Conservation (phyloP, 2,329 filamentous ascomycete genomes). For the Diaporthe sp. region DNA sequence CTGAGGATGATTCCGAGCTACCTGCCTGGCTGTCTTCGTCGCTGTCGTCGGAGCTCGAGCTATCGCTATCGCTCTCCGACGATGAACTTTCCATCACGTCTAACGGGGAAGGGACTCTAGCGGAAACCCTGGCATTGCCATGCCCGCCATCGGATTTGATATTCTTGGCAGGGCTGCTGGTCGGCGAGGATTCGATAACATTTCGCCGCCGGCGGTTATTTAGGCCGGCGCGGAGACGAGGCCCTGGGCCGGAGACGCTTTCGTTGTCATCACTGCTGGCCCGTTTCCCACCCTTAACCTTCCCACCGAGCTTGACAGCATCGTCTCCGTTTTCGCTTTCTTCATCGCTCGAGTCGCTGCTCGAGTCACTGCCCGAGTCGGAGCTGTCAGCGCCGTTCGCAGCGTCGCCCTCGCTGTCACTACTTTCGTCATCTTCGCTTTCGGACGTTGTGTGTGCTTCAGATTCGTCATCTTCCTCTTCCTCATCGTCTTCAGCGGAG, state of each 20-base stretch:
- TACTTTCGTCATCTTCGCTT: conserved; percentile 41
- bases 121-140: conserved; percentile 39
- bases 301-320: background rate
- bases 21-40: conserved; percentile 29
- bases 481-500: conserved; percentile 38
- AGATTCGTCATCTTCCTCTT: conserved; percentile 40
- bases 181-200: conserved; percentile 14
- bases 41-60: background rate
- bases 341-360: conserved; percentile 15
- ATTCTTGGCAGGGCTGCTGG: background rate
- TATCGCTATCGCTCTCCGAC: conserved; percentile 32
- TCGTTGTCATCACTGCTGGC: conserved; percentile 13
- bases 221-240: background rate
- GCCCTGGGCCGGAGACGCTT: conserved; percentile 12
- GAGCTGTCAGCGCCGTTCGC: conserved; percentile 35
- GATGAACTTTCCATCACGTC: conserved; percentile 39
- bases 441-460: conserved; percentile 7
- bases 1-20: conserved; percentile 37
- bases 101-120: conserved; percentile 32
- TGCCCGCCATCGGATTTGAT: background rate
- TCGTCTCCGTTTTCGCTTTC: background rate
- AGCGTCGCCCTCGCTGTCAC: conserved; percentile 44
- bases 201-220: background rate
- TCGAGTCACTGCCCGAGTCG: conserved; percentile 29
- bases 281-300: background rate